A percentile compares a stretch with the other conserved stretches of the same genome.
phyloP scores from a whole-genome alignment of 257 asterid genomes.

The Solanum raphanifolium region DNA sequence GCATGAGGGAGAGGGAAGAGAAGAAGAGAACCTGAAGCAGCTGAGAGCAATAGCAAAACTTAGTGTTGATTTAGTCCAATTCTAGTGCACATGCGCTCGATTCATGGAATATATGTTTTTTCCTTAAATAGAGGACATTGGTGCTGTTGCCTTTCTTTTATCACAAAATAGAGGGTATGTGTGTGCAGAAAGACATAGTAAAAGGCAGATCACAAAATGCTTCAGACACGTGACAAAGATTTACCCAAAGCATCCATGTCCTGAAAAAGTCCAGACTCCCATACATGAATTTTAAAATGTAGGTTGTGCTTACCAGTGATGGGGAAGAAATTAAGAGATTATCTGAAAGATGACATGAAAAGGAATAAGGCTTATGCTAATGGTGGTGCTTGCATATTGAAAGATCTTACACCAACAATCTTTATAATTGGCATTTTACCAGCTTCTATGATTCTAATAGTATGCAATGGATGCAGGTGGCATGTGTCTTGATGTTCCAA shows the following conservation, averaged over 20 bases:
- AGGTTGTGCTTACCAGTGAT: not conserved
- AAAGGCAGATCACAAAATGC: not conserved
- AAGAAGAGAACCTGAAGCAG: not conserved
- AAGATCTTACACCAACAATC: not conserved
- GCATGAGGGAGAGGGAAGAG: not conserved
- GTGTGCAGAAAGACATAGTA: not conserved
- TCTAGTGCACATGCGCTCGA: not conserved
- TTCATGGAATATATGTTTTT: not conserved
- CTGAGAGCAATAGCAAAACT: not conserved
- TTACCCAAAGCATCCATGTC: not conserved
- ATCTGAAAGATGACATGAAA: not conserved
- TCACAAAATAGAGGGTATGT: not conserved
- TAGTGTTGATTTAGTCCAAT: not conserved
- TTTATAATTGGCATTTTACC: not conserved
- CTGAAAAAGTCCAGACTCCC: not conserved
- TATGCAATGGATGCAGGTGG: conserved; percentile 46
- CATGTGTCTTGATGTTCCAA: conserved; percentile 84
- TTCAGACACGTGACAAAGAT: not conserved
- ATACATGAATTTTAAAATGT: not conserved
- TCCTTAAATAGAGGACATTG: not conserved
- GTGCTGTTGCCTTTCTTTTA: not conserved
- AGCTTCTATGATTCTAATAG: conserved; percentile 1
- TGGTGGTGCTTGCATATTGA: not conserved
- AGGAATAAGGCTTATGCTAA: not conserved
- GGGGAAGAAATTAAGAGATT: not conserved